phyloP scores from a whole-genome alignment of 352 stramenopile species.

The Phytophthora cryptogea region DNA sequence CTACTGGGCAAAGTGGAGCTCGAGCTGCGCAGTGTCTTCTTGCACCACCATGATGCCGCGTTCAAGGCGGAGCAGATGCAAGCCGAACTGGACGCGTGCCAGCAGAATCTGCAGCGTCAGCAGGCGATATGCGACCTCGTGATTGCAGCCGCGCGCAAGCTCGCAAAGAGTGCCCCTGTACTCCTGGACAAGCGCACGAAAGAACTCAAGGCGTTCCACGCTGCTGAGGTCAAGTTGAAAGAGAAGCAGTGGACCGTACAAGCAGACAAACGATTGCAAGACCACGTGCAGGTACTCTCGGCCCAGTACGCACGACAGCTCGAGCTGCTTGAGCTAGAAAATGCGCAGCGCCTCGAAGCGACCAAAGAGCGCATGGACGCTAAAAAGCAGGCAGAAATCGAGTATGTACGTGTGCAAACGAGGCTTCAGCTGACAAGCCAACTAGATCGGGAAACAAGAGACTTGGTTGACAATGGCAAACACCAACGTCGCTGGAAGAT shows the following conservation, averaged over 20 bases:
- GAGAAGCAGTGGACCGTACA: slow-evolving; percentile 39
- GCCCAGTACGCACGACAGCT: slow-evolving; percentile 25
- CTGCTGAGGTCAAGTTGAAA: slow-evolving; percentile 33
- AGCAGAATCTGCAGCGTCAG: slow-evolving; percentile 15
- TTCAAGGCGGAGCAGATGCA: slow-evolving; percentile 30
- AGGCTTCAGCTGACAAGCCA: slow-evolving; percentile 43
- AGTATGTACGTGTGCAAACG: slow-evolving; percentile 44
- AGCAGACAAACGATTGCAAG: slow-evolving; percentile 28
- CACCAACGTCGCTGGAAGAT: neutral
- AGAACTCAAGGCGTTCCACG: slow-evolving; percentile 39
- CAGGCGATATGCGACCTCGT: slow-evolving; percentile 39
- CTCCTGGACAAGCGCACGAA: slow-evolving; percentile 29
- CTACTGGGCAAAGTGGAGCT: slow-evolving; percentile 39
- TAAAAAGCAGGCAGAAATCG: slow-evolving; percentile 41
- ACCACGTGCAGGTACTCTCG: slow-evolving; percentile 26
- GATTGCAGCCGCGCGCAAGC: slow-evolving; percentile 28
- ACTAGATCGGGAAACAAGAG: slow-evolving; percentile 30
- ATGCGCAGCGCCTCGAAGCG: slow-evolving; percentile 26
- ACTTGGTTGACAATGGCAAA: slow-evolving; percentile 2
- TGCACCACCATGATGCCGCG: slow-evolving; percentile 36
- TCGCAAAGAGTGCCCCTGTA: slow-evolving; percentile 22
- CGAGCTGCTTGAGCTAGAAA: slow-evolving; percentile 33
- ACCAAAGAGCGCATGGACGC: slow-evolving; percentile 33
- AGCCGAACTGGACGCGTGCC: slow-evolving; percentile 11
- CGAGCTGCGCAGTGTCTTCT: slow-evolving; percentile 42